Percentiles rank a stretch among this genome's conserved stretches.
Conservation (phyloP, 257 asterid genomes). For the Ajuga chamaepitys region DNA sequence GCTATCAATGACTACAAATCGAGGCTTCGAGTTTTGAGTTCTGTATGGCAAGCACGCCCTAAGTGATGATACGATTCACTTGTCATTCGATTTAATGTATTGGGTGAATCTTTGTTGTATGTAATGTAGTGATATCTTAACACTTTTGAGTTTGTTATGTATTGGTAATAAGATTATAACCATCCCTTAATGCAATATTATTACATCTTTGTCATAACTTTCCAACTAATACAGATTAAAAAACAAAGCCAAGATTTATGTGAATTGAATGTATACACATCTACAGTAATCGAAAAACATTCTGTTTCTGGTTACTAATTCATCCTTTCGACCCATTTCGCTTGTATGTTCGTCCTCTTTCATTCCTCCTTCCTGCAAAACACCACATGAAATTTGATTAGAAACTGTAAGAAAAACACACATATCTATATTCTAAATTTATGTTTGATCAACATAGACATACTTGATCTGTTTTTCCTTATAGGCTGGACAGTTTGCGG, state of each 20-base stretch:
- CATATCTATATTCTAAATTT: background rate
- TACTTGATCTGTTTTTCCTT: constrained; percentile 30
- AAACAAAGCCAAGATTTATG: too few relatives aligned
- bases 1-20: constrained; percentile 69
- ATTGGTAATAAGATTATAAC: too few relatives aligned
- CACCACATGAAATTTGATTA: background rate
- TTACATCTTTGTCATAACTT: too few relatives aligned
- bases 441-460: background rate
- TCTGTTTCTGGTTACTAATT: background rate
- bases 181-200: too few relatives aligned
- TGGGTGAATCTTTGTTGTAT: too few relatives aligned
- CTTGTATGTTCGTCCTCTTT: constrained; percentile 18
- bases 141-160: too few relatives aligned
- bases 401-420: background rate
- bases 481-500: constrained; percentile 37
- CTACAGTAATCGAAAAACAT: background rate
- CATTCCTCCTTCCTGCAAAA: constrained; percentile 30
- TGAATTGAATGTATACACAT: background rate
- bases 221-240: too few relatives aligned
- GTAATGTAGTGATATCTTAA: too few relatives aligned
- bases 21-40: constrained; percentile 68
- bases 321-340: constrained; percentile 9
- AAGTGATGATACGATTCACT: constrained; percentile 21
- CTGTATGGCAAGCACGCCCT: constrained; percentile 75
- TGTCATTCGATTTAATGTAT: background rate